Conservation (phyloP, 768 basidiomycete species). For the Podaxis mareebaensis region DNA sequence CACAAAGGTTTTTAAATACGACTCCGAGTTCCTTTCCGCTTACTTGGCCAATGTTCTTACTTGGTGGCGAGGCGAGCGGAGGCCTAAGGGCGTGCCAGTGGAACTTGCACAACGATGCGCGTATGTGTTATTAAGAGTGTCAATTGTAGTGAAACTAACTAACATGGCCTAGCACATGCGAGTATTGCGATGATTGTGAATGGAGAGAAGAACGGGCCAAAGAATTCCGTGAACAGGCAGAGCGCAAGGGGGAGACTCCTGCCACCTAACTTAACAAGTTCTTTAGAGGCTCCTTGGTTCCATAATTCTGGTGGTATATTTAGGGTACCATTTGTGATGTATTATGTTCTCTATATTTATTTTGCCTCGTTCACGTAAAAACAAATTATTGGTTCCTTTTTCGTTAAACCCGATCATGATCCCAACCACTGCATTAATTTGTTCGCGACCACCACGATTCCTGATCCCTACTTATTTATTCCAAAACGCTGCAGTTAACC, state of each 20-base stretch:
- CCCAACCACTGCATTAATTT: too few species aligned
- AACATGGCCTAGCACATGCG: constrained; percentile 15
- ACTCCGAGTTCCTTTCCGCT: constrained; percentile 50
- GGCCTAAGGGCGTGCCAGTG: constrained; percentile 68
- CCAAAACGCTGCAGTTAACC: too few species aligned
- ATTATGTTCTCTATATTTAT: too few species aligned
- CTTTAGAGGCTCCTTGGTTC: too few species aligned
- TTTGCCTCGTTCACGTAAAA: too few species aligned
- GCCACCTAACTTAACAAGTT: neutral
- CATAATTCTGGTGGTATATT: too few species aligned
- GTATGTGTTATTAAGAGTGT: constrained; percentile 40
- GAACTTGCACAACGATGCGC: constrained; percentile 62
- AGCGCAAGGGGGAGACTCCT: neutral
- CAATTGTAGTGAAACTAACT: neutral
- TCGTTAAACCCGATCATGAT: too few species aligned
- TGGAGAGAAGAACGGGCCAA: constrained; percentile 66
- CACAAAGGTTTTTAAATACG: constrained; percentile 55
- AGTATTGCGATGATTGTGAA: constrained; percentile 71
- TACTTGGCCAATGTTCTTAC: constrained; percentile 56
- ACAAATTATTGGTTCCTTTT: too few species aligned
- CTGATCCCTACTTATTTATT: too few species aligned
- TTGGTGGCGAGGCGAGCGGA: constrained; percentile 78
- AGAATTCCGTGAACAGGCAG: constrained; percentile 30
- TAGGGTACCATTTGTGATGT: too few species aligned
- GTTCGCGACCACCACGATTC: too few species aligned